A percentile compares a stretch with the other conserved stretches of the same genome.
phyloP scores from a whole-genome alignment of 306 rosid genomes.

The Prunus dulcis region DNA sequence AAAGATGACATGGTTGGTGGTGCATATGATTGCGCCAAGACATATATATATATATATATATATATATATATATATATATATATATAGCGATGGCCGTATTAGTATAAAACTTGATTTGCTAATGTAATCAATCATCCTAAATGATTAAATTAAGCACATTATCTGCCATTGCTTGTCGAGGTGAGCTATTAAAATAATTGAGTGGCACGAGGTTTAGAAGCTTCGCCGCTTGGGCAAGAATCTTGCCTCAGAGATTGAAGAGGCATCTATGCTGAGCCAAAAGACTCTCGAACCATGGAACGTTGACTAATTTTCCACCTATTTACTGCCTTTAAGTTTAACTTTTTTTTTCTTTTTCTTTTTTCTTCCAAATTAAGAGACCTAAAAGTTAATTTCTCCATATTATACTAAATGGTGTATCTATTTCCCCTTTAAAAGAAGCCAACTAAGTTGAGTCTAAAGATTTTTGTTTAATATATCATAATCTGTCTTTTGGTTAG shows the following conservation, averaged over 20 bases:
- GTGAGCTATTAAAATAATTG: neutral
- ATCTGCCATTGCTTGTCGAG: constrained; percentile 10
- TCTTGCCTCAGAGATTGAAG: constrained; percentile 29
- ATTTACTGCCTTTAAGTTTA: neutral
- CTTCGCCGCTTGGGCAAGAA: constrained; percentile 41
- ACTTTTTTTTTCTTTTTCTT: neutral
- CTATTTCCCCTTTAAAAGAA: neutral
- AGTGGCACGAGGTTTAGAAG: constrained; percentile 54
- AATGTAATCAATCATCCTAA: neutral
- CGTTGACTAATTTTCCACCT: constrained; percentile 4
- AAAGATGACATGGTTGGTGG: too few relatives aligned
- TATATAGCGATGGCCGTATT: too few relatives aligned
- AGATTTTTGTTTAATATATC: too few relatives aligned
- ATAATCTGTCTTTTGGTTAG: too few relatives aligned
- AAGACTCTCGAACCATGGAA: constrained; percentile 20
- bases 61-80: too few relatives aligned
- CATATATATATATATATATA: too few relatives aligned
- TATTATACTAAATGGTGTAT: neutral
- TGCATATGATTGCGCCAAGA: neutral
- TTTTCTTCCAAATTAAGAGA: neutral
- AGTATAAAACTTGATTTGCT: neutral
- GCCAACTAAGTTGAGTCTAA: neutral
- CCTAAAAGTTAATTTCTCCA: too few relatives aligned
- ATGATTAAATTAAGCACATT: neutral
- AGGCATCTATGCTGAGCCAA: constrained; percentile 24